Conservation (phyloP, 208 protist species). For the Naegleria fowleri region DNA sequence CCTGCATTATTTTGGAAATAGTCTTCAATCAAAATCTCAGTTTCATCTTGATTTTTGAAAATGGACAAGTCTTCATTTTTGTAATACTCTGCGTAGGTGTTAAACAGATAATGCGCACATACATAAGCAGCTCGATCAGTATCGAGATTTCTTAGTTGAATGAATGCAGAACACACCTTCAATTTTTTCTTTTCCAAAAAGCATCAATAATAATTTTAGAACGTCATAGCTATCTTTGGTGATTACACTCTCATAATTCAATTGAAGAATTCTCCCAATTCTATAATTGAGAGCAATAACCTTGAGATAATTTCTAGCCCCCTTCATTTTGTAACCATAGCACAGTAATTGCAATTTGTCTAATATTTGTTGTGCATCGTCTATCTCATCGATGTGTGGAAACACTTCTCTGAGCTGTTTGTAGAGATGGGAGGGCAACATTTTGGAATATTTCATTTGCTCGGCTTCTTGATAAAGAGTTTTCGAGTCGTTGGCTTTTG, state of each 20-base stretch:
- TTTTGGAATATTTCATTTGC: not conserved
- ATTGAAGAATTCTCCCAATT: not conserved
- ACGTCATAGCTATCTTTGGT: not conserved
- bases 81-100: not conserved
- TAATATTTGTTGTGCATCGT: not conserved
- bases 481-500: not conserved
- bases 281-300: not conserved
- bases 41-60: not conserved
- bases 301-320: not conserved
- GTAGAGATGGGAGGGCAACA: not conserved
- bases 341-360: not conserved
- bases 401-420: not conserved
- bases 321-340: not conserved
- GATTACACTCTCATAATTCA: not conserved
- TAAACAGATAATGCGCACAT: not conserved
- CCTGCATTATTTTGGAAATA: not conserved
- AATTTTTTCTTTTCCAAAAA: not conserved
- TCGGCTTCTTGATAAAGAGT: not conserved
- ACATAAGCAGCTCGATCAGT: not conserved
- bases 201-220: not conserved
- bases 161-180: not conserved
- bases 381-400: not conserved
- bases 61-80: not conserved
- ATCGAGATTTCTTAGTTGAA: not conserved
- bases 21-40: not conserved